A percentile compares a stretch with the other conserved stretches of the same genome.
These are phyloP conservation scores for Fusarium nurragi DNA, from an alignment of 2,329 filamentous ascomycete species.

Conservation along the genomic window DNA sequence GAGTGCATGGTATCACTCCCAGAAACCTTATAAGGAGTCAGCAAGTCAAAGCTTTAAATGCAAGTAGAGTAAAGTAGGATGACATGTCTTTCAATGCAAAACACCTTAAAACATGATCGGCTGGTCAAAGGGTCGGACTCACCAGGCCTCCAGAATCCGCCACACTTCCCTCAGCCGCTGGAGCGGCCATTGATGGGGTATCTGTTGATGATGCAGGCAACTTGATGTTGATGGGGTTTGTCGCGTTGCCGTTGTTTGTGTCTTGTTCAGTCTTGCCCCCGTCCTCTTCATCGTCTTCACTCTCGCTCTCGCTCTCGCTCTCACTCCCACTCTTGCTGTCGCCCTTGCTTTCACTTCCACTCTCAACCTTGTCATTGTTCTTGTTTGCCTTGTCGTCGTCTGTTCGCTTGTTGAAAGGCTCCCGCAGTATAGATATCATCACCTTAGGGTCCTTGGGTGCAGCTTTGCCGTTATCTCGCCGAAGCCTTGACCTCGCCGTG, in stretches of 20 bases:
- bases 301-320: constrained; percentile 9
- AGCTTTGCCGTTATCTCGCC: constrained; percentile 10
- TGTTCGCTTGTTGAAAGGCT: constrained; percentile 6
- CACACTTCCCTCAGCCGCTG: constrained; percentile 23
- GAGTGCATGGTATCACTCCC: constrained; percentile 26
- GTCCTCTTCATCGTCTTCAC: background rate
- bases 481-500: constrained; percentile 7
- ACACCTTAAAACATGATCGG: background rate
- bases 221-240: background rate
- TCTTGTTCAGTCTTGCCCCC: background rate
- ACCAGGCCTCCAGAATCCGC: constrained; percentile 26
- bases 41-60: constrained; percentile 2
- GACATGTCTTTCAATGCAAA: background rate
- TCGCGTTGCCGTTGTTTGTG: background rate
- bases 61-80: background rate
- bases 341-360: background rate
- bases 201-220: background rate
- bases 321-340: background rate
- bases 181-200: constrained; percentile 13
- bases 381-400: background rate
- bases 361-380: background rate
- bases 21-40: constrained; percentile 25
- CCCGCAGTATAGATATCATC: constrained; percentile 2
- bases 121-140: constrained; percentile 14
- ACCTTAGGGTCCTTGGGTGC: constrained; percentile 18